These are phyloP conservation scores for sunflower (Helianthus annuus) DNA, from an alignment of 129 eudicot species.

Conservation along the genomic window DNA sequence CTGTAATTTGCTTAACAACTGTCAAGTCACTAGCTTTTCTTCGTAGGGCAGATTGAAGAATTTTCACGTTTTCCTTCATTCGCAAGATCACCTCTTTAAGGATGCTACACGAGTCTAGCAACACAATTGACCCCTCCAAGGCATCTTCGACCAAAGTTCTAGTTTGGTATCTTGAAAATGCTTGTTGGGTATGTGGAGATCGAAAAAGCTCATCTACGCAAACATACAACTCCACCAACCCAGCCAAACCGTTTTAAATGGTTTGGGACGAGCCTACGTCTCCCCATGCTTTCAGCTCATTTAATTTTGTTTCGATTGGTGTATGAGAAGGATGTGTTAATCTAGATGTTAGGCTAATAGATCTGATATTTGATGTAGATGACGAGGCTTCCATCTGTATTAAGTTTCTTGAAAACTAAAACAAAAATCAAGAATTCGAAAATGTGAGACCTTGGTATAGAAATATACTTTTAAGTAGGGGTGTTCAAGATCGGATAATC, in stretches of 20 bases:
- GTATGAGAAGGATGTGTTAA: slow-evolving; percentile 11
- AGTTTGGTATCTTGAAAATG: slow-evolving; percentile 24
- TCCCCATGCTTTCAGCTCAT: slow-evolving; percentile 35
- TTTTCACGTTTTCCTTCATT: slow-evolving; percentile 44
- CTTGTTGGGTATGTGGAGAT: slow-evolving; percentile 42
- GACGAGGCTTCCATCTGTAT: slow-evolving; percentile 22
- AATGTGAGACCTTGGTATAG: slow-evolving; percentile 22
- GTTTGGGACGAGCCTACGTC: slow-evolving; percentile 12
- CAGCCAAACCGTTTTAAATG: slow-evolving; percentile 43
- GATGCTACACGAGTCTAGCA: slow-evolving; percentile 42
- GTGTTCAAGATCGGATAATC: too few relatives aligned
- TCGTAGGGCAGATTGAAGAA: slow-evolving; percentile 53
- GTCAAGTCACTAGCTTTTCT: slow-evolving; percentile 39
- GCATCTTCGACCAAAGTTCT: slow-evolving; percentile 34
- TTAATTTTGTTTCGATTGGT: slow-evolving; percentile 21
- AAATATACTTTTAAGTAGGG: neutral
- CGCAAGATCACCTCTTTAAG: slow-evolving; percentile 28
- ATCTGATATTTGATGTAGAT: slow-evolving; percentile 30
- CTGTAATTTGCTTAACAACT: slow-evolving; percentile 17
- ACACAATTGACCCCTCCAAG: slow-evolving; percentile 39
- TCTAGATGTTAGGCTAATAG: slow-evolving; percentile 45
- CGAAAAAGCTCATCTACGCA: slow-evolving; percentile 40
- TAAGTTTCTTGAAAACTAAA: neutral
- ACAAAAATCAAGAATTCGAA: slow-evolving; percentile 15
- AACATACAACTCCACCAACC: slow-evolving; percentile 49